Base-by-base conservation (phyloP, 1,139 yeast genomes). In the Debaryomyces fabryi region DNA sequence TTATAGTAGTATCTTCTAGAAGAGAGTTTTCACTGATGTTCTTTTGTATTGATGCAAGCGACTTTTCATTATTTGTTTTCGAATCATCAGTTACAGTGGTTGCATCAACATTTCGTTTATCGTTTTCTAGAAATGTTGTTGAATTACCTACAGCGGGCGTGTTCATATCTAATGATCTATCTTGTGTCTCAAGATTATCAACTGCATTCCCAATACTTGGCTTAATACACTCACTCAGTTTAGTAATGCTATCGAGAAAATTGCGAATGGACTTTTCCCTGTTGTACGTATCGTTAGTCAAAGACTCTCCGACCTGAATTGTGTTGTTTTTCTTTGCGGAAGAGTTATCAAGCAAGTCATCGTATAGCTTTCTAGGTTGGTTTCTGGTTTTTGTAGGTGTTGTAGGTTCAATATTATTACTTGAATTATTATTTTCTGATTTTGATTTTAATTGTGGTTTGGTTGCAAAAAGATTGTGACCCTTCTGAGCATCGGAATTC, bases 1-100 rank as follows among this genome's bases (percentile, higher is more conserved):
- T 45, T 7, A 43, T 46, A 13, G 51, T 48, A 12, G 46, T 43
- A 12, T 42, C 42, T 6, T 39, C 40, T 15, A 39, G 10, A 13
- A 27, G 25, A 12, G 39, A 32, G n/a, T 13, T 35, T 13, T 42
- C 34, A 25, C 21, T 30, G 9, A 6, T 30, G 16, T 15, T 16
- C 18, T 16, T 32, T 15, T 16, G 35, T 32, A 18, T 32, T 15
- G 20, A 12, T 12, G 24, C 24, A 12, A 15, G 35, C 3, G 35
- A 32, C 6, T 32, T 32, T 15, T 32, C 35, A 9, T 15, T 32
- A 16, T n/a, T 32, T 30, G 16, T 6, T 15, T 7, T 32, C 21
- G 35, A 15, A 3, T 9, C 21, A 15, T 9, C 35, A 6, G 6
- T 30, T 8, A 7, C 6, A 15, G 16, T 18, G 12, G 21, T 32